A percentile compares a stretch with the other conserved stretches of the same genome.
phyloP scores from a whole-genome alignment of 768 basidiomycete genomes.

The Suillus bovinus region DNA sequence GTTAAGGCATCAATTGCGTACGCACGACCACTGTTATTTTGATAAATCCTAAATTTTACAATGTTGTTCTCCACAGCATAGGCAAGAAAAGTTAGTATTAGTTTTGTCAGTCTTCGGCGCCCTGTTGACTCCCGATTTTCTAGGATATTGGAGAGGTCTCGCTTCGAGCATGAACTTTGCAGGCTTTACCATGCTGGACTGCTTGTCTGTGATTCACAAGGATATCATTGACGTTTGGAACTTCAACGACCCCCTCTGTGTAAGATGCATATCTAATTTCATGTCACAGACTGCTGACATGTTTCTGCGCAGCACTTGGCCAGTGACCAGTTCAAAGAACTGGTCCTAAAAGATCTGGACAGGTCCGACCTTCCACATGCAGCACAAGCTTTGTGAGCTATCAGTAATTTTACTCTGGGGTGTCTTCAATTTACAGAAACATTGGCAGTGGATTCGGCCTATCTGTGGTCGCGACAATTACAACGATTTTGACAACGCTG shows the following conservation, averaged over 20 bases:
- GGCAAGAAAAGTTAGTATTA: conserved; percentile 15
- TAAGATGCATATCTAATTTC: not conserved
- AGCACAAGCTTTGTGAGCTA: conserved; percentile 1
- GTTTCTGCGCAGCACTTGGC: conserved; percentile 7
- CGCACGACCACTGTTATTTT: not conserved
- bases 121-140: not conserved
- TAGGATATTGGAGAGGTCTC: conserved; percentile 22
- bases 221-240: conserved; percentile 24
- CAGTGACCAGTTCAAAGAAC: conserved; percentile 8
- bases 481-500: not conserved
- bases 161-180: conserved; percentile 15
- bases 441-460: conserved; percentile 7
- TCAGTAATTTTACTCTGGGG: not conserved
- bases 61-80: not conserved
- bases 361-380: conserved; percentile 1
- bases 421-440: not conserved
- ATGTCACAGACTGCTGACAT: not conserved
- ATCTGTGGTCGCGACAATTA: conserved; percentile 2
- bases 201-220: conserved; percentile 18
- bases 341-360: conserved; percentile 9
- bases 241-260: conserved; percentile 13
- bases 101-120: not conserved
- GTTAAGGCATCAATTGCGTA: conserved; percentile 9
- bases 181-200: conserved; percentile 11
- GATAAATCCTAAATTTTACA: not conserved